Base-by-base conservation (phyloP, 371 early-diverging fungal species). In the Mortierella sp. region DNA sequence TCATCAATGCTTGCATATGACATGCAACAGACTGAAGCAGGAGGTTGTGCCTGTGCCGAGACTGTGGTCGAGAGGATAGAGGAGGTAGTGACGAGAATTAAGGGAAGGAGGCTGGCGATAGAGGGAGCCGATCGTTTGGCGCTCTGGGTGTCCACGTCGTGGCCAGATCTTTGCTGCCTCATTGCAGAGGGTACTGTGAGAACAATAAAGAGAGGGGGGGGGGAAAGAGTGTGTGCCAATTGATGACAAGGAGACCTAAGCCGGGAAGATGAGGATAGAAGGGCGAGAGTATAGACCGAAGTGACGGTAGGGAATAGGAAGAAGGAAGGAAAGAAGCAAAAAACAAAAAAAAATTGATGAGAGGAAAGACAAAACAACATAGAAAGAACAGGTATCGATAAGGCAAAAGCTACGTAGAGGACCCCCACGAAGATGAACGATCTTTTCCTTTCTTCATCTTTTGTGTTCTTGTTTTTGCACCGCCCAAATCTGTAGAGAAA, bases 31-130 rank as follows among this genome's bases (percentile, higher is more conserved):
- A n/a, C 34, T n/a, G 64, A 19, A 24, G 9, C 22, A 22, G 39
- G 64, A 11, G 64, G 10, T 39, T 63, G 64, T 22, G 64, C 64
- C 37, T 63, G 64, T 22, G 64, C 64, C 37, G 24, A 63, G 24
- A 63, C 39, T 4, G 40, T 39, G 40, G 39, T 29, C 14, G 55
- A 53, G 55, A 53, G 55, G 55, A 53, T 14, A 29, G 29, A 6
- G 1, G 50, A n/a, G 50, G 50, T 24, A 24, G 55, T 16, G 26
- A 14, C 16, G 55, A 53, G 3, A 6, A 53, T 53, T 14, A 53
- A 13, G 29, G 31, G 55, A 29, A 29, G 29, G 55, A 53, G 31
- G 6, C 13, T 53, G 55, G 26, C 6, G 29, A 11, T 10, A 53
- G 50, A 50, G 24, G 6, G 24, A 50, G 50, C n/a, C n/a, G 5